phyloP scores from a whole-genome alignment of 148 eudicot species.

The Polygonum maritimum region DNA sequence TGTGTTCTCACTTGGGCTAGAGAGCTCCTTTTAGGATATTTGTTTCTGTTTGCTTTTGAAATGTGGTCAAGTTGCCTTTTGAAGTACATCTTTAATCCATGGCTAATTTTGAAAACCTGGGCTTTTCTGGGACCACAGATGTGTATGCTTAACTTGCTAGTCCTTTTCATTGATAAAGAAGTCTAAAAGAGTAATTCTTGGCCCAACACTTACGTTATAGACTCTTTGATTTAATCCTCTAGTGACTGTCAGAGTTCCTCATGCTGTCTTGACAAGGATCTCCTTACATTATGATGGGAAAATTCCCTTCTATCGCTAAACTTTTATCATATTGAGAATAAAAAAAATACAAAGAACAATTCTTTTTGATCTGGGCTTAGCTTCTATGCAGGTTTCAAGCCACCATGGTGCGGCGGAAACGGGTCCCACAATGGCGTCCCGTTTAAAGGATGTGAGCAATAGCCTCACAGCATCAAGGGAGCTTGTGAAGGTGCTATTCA shows the following conservation, averaged over 20 bases:
- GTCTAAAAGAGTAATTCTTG: conserved; percentile 3
- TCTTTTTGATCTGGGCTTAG: background rate
- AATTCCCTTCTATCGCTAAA: background rate
- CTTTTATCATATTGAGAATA: background rate
- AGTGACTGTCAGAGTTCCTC: background rate
- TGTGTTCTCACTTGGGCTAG: background rate
- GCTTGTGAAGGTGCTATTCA: conserved; percentile 38
- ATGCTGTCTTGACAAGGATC: background rate
- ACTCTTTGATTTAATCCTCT: background rate
- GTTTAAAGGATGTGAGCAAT: conserved; percentile 30
- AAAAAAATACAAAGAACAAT: background rate
- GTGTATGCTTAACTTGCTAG: conserved; percentile 1
- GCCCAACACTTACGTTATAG: background rate
- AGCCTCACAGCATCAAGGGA: conserved; percentile 44
- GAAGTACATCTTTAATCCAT: conserved; percentile 9
- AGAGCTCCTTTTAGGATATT: conserved; percentile 4
- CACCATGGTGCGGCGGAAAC: background rate
- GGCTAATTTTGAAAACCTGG: conserved; percentile 2
- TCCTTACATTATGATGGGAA: background rate
- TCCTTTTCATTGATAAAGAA: conserved; percentile 9
- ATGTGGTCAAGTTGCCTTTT: conserved; percentile 4
- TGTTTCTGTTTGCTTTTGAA: background rate
- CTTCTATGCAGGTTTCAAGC: background rate
- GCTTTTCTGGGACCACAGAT: conserved; percentile 7
- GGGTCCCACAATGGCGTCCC: conserved; percentile 12